Percentiles rank a stretch among this genome's conserved stretches.
These are phyloP conservation scores for Gracilaria domingensis DNA, from an alignment of 23 red algal genomes.

Conservation along the genomic window DNA sequence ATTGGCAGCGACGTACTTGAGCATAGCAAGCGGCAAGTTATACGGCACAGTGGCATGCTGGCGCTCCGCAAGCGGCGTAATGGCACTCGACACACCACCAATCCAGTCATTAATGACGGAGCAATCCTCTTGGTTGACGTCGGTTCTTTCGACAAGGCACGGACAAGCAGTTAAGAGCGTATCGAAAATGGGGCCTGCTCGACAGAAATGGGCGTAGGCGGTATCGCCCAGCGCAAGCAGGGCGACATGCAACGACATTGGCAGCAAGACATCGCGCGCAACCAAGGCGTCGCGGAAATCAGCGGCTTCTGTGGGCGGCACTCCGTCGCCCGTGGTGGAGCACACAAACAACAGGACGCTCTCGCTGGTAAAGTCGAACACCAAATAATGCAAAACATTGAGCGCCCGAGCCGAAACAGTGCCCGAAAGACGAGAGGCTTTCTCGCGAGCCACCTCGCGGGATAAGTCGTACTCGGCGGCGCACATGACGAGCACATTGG, in stretches of 20 bases:
- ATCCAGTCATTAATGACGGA: constrained; percentile 80
- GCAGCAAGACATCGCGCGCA: constrained; percentile 20
- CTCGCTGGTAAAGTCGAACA: constrained; percentile 74
- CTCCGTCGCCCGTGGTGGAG: constrained; percentile 97
- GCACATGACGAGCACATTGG: constrained; percentile 83
- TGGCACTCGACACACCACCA: constrained; percentile 3
- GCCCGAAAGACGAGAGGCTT: constrained; percentile 39
- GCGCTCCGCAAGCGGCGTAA: background rate
- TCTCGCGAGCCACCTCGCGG: constrained; percentile 74
- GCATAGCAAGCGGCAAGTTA: constrained; percentile 49
- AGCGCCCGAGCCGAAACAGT: constrained; percentile 36
- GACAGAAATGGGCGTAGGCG: constrained; percentile 93
- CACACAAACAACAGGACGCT: constrained; percentile 69
- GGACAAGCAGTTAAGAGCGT: background rate
- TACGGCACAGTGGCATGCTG: constrained; percentile 15
- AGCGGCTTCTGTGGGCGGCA: constrained; percentile 79
- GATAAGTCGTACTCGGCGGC: constrained; percentile 97
- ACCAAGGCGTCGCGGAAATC: constrained; percentile 72
- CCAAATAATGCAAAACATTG: constrained; percentile 67
- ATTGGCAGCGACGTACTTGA: constrained; percentile 50
- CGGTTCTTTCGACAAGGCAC: constrained; percentile 24
- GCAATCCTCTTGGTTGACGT: constrained; percentile 96
- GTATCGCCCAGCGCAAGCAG: constrained; percentile 91
- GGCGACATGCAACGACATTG: constrained; percentile 46
- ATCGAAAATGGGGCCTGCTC: constrained; percentile 73